Conservation (phyloP, 179 eudicot genomes). For the Heliamphora pulchella region DNA sequence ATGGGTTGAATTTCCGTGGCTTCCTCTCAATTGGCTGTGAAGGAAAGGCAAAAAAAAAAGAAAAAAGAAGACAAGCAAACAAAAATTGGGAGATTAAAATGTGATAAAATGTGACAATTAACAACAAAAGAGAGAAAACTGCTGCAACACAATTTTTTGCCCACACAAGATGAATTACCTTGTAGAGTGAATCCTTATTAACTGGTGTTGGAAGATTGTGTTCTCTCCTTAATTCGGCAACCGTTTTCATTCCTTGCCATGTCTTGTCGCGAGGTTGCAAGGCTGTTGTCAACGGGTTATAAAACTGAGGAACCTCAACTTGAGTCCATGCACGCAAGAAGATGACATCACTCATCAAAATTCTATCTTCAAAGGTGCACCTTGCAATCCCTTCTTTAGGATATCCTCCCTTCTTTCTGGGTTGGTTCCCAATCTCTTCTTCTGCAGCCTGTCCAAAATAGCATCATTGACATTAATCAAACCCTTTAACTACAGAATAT, state of each 20-base stretch:
- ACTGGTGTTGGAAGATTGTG: constrained; percentile 58
- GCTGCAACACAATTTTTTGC: neutral
- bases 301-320: constrained; percentile 78
- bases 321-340: constrained; percentile 83
- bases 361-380: constrained; percentile 97
- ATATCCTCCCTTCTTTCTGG: constrained; percentile 46
- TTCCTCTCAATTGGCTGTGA: constrained; percentile 76
- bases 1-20: constrained; percentile 62
- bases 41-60: neutral
- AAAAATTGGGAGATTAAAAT: neutral
- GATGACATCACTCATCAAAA: constrained; percentile 87
- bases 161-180: constrained; percentile 32
- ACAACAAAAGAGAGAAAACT: neutral
- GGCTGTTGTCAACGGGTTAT: constrained; percentile 85
- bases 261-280: constrained; percentile 70
- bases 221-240: constrained; percentile 69
- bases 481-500: neutral
- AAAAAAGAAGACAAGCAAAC: neutral
- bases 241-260: constrained; percentile 94
- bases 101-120: neutral
- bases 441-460: constrained; percentile 68
- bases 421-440: constrained; percentile 65
- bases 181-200: constrained; percentile 81
- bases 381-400: constrained; percentile 83
- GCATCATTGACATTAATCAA: neutral